phyloP scores from a whole-genome alignment of 2,329 filamentous ascomycete species.

The Dendrostoma leiphaemia region DNA sequence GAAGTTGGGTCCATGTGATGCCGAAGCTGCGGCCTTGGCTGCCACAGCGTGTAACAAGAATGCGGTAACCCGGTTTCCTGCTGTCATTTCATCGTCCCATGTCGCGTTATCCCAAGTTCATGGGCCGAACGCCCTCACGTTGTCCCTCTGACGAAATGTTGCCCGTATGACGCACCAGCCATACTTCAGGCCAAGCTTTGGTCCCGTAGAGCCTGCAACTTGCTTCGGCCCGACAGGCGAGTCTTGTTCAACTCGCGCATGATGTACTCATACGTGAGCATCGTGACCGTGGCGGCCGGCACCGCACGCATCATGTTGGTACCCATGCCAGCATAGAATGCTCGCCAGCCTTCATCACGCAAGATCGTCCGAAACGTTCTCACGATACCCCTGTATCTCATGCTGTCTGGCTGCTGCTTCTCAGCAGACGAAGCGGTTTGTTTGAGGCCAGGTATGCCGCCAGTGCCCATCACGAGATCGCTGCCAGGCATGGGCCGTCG shows the following conservation, averaged over 20 bases:
- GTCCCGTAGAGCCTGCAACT: slow-evolving; percentile 21
- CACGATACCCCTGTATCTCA: slow-evolving; percentile 74
- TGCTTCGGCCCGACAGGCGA: slow-evolving; percentile 37
- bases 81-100: not conserved
- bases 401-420: slow-evolving; percentile 26
- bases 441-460: slow-evolving; percentile 38
- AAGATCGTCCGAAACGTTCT: slow-evolving; percentile 83
- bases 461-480: slow-evolving; percentile 48
- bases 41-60: not conserved
- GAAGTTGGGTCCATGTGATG: slow-evolving; percentile 5
- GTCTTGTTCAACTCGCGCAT: slow-evolving; percentile 52
- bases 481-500: slow-evolving; percentile 64
- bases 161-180: not conserved
- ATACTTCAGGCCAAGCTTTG: slow-evolving; percentile 9
- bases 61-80: not conserved
- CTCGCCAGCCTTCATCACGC: slow-evolving; percentile 88
- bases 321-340: slow-evolving; percentile 95
- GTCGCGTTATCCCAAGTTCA: not conserved
- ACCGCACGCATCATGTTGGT: slow-evolving; percentile 97
- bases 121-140: not conserved
- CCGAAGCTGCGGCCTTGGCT: not conserved
- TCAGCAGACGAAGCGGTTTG: slow-evolving; percentile 26
- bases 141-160: not conserved
- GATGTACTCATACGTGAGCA: slow-evolving; percentile 90
- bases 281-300: slow-evolving; percentile 92